Evolutionary conservation across 192 early-diverging fungal species (phyloP).

Genomic region (Podochytrium sp.): DNA sequence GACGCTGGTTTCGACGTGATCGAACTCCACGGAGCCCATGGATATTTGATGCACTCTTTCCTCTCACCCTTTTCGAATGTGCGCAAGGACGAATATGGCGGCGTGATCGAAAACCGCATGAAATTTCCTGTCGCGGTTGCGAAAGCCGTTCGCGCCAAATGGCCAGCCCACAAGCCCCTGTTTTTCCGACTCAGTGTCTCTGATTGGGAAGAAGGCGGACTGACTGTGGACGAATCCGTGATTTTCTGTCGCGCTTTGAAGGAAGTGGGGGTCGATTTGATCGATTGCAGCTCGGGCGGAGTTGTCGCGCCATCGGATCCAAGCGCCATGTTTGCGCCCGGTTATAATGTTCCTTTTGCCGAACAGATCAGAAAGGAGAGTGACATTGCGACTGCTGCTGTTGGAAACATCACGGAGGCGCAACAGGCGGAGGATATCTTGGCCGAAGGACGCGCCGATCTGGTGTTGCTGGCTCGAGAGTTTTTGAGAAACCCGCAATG

Average conservation of each 20-base stretch:
- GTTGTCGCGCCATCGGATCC: slow-evolving; percentile 51
- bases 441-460: slow-evolving; percentile 65
- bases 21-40: slow-evolving; percentile 79
- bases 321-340: slow-evolving; percentile 10
- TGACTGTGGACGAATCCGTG: slow-evolving; percentile 74
- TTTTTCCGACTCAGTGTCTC: slow-evolving; percentile 83
- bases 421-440: slow-evolving; percentile 75
- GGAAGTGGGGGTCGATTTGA: slow-evolving; percentile 78
- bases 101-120: slow-evolving; percentile 84
- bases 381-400: slow-evolving; percentile 63
- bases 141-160: slow-evolving; percentile 57
- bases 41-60: slow-evolving; percentile 88
- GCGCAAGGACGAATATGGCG: slow-evolving; percentile 90
- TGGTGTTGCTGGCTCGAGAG: slow-evolving; percentile 71
- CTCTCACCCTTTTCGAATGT: slow-evolving; percentile 80
- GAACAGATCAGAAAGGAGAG: slow-evolving; percentile 47
- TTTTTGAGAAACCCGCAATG: slow-evolving; percentile 75
- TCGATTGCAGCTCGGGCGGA: slow-evolving; percentile 84
- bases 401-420: slow-evolving; percentile 71
- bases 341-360: slow-evolving; percentile 68
- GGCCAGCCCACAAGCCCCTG: slow-evolving; percentile 82
- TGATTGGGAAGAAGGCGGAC: slow-evolving; percentile 72
- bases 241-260: slow-evolving; percentile 61
- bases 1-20: slow-evolving; percentile 84
- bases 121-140: slow-evolving; percentile 50